phyloP scores from a whole-genome alignment of 345 rosid species.

The Aegle marmelos region DNA sequence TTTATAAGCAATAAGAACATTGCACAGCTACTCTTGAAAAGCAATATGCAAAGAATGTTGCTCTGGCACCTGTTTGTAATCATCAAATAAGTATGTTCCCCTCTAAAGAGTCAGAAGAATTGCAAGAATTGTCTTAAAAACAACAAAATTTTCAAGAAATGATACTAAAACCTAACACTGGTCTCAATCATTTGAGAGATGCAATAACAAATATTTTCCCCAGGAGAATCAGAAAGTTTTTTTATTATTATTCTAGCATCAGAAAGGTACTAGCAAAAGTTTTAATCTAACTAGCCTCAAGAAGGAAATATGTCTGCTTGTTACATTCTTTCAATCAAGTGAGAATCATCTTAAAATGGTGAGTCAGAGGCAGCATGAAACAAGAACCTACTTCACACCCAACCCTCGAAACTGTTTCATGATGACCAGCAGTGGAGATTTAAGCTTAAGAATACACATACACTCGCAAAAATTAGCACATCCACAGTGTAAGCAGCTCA shows the following conservation, averaged over 20 bases:
- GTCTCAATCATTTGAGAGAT: background rate
- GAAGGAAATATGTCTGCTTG: no score
- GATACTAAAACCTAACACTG: background rate
- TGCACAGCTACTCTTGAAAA: background rate
- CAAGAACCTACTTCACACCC: background rate
- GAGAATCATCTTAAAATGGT: background rate
- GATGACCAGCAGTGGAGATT: background rate
- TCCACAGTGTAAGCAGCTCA: background rate
- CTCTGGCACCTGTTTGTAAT: no score
- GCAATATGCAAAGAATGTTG: background rate
- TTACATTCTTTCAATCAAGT: background rate
- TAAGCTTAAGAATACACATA: background rate
- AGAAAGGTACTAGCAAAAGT: background rate
- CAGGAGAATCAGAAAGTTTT: background rate
- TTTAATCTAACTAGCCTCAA: background rate
- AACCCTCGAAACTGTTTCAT: background rate
- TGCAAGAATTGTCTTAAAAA: background rate
- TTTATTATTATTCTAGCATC: background rate
- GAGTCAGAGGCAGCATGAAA: background rate
- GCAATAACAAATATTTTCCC: background rate
- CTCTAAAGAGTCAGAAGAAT: background rate
- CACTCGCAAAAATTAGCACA: background rate
- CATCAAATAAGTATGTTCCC: background rate
- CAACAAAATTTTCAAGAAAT: conserved; percentile 1
- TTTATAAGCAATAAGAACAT: background rate